These are phyloP conservation scores for Lecanosticta acicola DNA, from an alignment of 2,329 filamentous ascomycete species.

Conservation along the genomic window DNA sequence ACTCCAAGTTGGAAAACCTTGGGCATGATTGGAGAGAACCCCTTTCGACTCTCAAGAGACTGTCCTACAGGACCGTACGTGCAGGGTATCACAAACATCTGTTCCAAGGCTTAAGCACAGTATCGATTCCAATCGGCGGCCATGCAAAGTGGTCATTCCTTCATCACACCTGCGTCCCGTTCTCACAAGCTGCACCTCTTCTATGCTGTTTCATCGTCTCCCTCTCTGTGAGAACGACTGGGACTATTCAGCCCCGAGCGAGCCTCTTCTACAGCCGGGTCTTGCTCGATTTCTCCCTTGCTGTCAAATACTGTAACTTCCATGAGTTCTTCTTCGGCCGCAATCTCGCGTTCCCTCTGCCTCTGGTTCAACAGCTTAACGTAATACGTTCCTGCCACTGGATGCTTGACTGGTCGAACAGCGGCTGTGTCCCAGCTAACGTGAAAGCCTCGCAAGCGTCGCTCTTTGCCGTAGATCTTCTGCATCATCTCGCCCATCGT, in stretches of 20 bases:
- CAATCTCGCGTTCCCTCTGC: conserved; percentile 6
- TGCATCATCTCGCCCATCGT: conserved; percentile 16
- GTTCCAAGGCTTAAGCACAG: too few species aligned
- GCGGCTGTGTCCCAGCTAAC: conserved; percentile 12
- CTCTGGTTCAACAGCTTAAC: conserved; percentile 9
- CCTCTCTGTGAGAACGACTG: background rate
- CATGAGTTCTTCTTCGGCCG: background rate
- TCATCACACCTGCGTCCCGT: background rate
- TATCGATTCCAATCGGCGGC: too few species aligned
- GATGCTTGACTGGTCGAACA: conserved; percentile 15
- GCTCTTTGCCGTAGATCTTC: conserved; percentile 14
- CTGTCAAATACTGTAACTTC: background rate
- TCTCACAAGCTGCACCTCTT: too few species aligned
- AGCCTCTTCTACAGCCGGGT: background rate
- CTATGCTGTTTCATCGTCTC: background rate
- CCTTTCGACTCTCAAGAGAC: too few species aligned
- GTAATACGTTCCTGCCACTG: conserved; percentile 16
- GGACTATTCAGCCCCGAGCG: background rate
- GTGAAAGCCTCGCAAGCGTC: conserved; percentile 5
- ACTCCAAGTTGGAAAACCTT: too few species aligned
- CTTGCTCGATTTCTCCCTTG: background rate
- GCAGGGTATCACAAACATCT: too few species aligned
- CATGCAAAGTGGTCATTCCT: background rate
- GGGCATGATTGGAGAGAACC: too few species aligned
- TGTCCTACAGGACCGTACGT: too few species aligned